Evolutionary conservation across 805 yeast genomes (phyloP).

Genomic region (Wickerhamomyces rabaulensis): DNA sequence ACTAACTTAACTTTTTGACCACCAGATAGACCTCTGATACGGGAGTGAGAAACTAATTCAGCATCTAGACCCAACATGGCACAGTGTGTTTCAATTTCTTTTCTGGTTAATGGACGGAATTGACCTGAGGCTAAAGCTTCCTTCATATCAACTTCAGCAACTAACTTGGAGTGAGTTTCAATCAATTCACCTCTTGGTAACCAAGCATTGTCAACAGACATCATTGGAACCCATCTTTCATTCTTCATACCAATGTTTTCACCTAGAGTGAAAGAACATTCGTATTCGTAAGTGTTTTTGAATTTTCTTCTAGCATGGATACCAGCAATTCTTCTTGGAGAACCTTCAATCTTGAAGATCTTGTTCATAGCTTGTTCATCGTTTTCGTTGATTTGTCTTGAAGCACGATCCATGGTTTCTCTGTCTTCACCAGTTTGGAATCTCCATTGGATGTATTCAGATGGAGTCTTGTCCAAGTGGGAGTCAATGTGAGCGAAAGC

Average conservation of each 20-base stretch:
- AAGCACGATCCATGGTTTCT: conserved; percentile 99
- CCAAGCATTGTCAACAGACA: conserved; percentile 99
- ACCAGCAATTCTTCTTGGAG: conserved; percentile 95
- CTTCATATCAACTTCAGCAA: conserved; percentile 99
- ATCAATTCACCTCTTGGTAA: conserved; percentile 97
- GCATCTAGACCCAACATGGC: conserved; percentile 97
- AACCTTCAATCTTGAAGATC: conserved; percentile 98
- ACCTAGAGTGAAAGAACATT: conserved; percentile 95
- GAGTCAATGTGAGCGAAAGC: conserved; percentile 99
- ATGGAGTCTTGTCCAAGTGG: conserved; percentile 98
- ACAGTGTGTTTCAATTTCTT: conserved; percentile 99
- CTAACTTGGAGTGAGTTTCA: conserved; percentile 98
- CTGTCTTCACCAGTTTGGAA: conserved; percentile 99
- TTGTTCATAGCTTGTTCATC: conserved; percentile 99
- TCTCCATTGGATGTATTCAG: conserved; percentile 99
- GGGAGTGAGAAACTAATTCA: conserved; percentile 98
- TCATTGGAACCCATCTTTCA: conserved; percentile 99
- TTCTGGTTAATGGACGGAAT: conserved; percentile 99
- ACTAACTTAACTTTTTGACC: conserved; percentile 99
- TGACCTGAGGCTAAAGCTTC: conserved; percentile 99
- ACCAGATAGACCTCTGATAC: conserved; percentile 99
- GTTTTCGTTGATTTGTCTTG: conserved; percentile 94
- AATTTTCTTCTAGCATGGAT: conserved; percentile 97
- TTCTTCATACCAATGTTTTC: conserved; percentile 98
- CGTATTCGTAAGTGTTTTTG: conserved; percentile 99